Base-by-base conservation (phyloP, 345 rosid genomes). In the Rhizophora mangle region DNA sequence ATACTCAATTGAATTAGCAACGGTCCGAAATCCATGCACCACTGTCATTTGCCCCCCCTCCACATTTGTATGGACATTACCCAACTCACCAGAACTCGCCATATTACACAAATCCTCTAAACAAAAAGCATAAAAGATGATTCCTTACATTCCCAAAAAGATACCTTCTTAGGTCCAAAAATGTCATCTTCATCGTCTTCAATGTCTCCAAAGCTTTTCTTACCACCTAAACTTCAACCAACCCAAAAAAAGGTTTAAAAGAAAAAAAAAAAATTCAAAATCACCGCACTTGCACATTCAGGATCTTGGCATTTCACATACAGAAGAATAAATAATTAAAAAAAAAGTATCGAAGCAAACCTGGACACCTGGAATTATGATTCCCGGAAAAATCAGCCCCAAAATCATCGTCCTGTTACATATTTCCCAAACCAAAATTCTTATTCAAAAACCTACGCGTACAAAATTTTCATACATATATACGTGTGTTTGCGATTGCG, bases 101-200 rank as follows among this genome's bases (percentile, higher is more conserved):
- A 39, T 9, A 10, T 37, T 8, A 34, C 47, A 19, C 19, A 37
- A 34, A 62, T 34, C 24, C 29, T n/a, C 49, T 43, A 13, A 3
- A 43, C 8, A 43, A 3, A 39, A 43, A 43, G 19, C 19, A 43
- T 43, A 43, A 43, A 13, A 43, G 49, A 43, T 43, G 13, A 43
- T 13, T 43, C 18, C 19, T 13, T 15, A 43, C 19, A 43, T 43
- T 43, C 49, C 47, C 5, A 13, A 13, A 43, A 43, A 43, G 49
- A 2, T 60, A 92, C 96, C 92, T 87, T 88, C 72, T 88, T 88
- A 21, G 98, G 82, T 67, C 91, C 89, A 75, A 92, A 90, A 34
- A 92, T 79, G 60, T 89, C 97, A 63, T 92, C 99, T 68, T 92
- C 99, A 5, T 95, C 99, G 65, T 92, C 96, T 68, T 90, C 99